A percentile compares a stretch with the other conserved stretches of the same genome.
Evolutionary conservation across 495 filamentous ascomycete species (phyloP).

Genomic region (Aspergillus incahuasiensis): DNA sequence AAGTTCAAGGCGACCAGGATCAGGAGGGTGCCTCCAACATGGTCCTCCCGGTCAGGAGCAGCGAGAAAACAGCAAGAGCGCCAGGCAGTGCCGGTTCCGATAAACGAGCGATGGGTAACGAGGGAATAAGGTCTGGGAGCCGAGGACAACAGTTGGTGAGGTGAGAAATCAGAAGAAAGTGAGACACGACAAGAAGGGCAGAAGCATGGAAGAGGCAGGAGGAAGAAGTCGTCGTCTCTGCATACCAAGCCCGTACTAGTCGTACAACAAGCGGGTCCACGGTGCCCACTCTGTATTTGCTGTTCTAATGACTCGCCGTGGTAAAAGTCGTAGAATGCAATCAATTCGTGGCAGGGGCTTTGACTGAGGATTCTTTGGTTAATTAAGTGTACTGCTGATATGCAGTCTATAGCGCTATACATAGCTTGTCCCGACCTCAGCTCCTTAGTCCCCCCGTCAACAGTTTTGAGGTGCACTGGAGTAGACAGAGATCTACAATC

Average conservation of each 20-base stretch:
- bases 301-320: neutral
- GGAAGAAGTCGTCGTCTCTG: constrained; percentile 1
- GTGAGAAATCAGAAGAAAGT: constrained; percentile 15
- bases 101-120: constrained; percentile 10
- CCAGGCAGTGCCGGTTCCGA: constrained; percentile 1
- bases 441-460: no score
- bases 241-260: constrained; percentile 10
- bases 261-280: constrained; percentile 12
- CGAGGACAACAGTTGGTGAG: constrained; percentile 3
- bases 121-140: constrained; percentile 2
- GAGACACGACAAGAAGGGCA: neutral
- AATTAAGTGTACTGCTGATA: no score
- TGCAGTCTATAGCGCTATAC: no score
- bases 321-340: neutral
- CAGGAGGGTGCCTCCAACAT: constrained; percentile 16
- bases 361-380: no score
- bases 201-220: constrained; percentile 4
- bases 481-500: neutral
- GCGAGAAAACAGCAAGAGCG: constrained; percentile 13
- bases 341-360: neutral
- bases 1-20: constrained; percentile 11
- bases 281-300: constrained; percentile 11
- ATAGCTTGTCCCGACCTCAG: no score
- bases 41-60: constrained; percentile 9
- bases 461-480: no score